Evolutionary conservation across 2,329 filamentous ascomycete species (phyloP), one percentile per base, ranked within the genome.

Genomic region (Emergomyces africanus): DNA sequence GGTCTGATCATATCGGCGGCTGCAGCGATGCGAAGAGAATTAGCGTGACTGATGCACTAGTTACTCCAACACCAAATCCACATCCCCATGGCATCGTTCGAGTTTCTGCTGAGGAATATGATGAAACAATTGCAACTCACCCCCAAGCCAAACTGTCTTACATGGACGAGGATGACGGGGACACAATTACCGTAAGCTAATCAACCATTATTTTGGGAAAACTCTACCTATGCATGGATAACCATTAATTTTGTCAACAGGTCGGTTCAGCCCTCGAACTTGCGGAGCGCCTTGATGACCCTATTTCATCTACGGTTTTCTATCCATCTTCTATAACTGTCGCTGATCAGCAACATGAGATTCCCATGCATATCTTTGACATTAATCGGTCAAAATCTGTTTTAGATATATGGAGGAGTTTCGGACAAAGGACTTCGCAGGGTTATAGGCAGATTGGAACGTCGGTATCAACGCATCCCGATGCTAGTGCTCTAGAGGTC

Each of bases 231-330:
- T 5, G 3, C 28, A 33, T 50, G 28, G 14, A 20, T 33, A 28
- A 23, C 35, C 33, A 53, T 51, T 35, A 37, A 62, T 42, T 33
- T 35, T 37, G 5, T 56, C n/a, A 37, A 46, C 54, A 77, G 75
- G 72, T 79, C 60, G 77, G 77, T 44, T 78, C 76, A 25, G 73
- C 75, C 51, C 66, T 76, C 28, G 77, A 79, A 62, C 73, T 79
- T 53, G 67, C 69, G 37, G 74, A 79, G 61, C 74, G 75, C 50
- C 70, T 79, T 9, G 73, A 75, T 33, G 77, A 78, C 58, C 71
- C 75, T 25, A 39, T 68, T n/a, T 61, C 65, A 48, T 50, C 59
- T 41, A 59, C 49, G 30, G 54, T 61, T 28, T 58, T 61, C 23
- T 53, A 62, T 33, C 42, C 58, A 51, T 54, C 61, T 20, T 49